phyloP scores from a whole-genome alignment of 345 rosid genomes.

The Melastoma malabathricum region DNA sequence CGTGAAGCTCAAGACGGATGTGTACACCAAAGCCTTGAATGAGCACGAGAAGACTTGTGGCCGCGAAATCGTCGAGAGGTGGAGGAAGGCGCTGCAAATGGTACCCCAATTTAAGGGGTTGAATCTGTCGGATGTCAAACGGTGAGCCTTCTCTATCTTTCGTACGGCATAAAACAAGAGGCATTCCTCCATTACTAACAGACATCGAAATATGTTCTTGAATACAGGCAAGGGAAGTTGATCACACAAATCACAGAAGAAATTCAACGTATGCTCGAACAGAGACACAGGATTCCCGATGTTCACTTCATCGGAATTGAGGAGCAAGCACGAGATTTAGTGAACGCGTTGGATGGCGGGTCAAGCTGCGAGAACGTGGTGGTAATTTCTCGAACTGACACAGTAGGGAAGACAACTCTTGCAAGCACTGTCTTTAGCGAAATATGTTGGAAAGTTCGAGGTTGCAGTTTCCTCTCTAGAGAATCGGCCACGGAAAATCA shows the following conservation, averaged over 20 bases:
- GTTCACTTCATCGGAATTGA: too few species aligned
- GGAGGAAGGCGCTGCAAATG: background rate
- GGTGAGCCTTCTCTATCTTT: background rate
- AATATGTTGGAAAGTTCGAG: background rate
- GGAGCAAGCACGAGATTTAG: background rate
- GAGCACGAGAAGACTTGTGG: background rate
- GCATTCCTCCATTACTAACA: too few species aligned
- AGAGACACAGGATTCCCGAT: too few species aligned
- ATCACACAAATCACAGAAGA: too few species aligned
- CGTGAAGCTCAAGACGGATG: background rate
- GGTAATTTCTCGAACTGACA: slow-evolving; percentile 13
- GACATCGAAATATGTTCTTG: too few species aligned
- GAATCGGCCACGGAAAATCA: background rate
- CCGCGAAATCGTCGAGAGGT: background rate
- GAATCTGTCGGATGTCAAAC: background rate
- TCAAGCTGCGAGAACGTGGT: background rate
- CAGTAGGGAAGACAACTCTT: slow-evolving; percentile 15
- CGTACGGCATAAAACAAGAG: background rate
- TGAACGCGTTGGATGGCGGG: background rate
- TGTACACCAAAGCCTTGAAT: background rate
- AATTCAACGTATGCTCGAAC: too few species aligned
- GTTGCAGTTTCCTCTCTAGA: slow-evolving; percentile 8
- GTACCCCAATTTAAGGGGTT: background rate
- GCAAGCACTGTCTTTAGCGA: slow-evolving; percentile 7
- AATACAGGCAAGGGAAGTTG: too few species aligned